A percentile compares a stretch with the other conserved stretches of the same genome.
phyloP scores from a whole-genome alignment of 306 rosid genomes.

The Gleditsia sinensis region DNA sequence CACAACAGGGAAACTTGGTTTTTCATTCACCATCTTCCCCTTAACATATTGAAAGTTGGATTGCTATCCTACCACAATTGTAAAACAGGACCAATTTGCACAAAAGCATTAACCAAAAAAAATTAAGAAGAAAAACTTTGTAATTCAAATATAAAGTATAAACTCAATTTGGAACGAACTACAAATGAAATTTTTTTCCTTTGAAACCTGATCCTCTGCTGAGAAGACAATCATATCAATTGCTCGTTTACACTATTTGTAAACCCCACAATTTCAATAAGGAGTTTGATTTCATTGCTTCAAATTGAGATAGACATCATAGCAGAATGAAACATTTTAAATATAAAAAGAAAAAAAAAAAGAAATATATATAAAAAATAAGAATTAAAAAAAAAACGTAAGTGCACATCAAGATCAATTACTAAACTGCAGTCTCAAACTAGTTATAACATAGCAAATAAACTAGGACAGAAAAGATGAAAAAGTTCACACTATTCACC shows the following conservation, averaged over 20 bases:
- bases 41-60: neutral
- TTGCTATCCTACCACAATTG: neutral
- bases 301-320: neutral
- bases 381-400: too few relatives aligned
- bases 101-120: neutral
- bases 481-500: constrained; percentile 43
- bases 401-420: too few relatives aligned
- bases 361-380: too few relatives aligned
- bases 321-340: neutral
- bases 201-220: too few relatives aligned
- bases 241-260: neutral
- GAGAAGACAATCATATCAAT: neutral
- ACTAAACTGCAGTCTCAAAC: constrained; percentile 14
- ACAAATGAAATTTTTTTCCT: neutral
- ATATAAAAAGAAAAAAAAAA: too few relatives aligned
- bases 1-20: too few relatives aligned
- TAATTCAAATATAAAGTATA: neutral
- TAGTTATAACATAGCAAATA: constrained; percentile 8
- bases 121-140: neutral
- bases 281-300: neutral
- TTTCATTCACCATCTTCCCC: neutral
- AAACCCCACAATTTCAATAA: neutral
- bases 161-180: neutral
- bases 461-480: constrained; percentile 11
- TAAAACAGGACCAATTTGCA: constrained; percentile 1